Evolutionary conservation across 2,329 filamentous ascomycete species (phyloP).

Genomic region (Celoporthe dispersa): DNA sequence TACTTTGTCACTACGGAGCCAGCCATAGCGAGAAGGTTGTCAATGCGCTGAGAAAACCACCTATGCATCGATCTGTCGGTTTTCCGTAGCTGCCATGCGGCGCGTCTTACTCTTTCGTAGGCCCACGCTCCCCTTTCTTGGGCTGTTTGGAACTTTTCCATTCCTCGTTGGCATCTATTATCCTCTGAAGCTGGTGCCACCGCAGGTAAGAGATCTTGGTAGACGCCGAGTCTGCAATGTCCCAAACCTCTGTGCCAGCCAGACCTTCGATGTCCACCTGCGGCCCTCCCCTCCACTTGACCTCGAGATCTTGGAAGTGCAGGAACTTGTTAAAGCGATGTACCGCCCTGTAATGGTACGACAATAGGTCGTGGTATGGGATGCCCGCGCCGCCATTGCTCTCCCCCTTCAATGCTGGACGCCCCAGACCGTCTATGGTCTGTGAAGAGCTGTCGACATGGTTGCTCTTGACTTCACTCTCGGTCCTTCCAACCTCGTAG

Average conservation of each 20-base stretch:
- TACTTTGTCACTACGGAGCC: no score
- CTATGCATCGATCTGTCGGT: background rate
- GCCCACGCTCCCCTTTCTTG: background rate
- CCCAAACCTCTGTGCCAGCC: background rate
- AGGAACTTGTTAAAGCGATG: background rate
- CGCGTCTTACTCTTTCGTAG: background rate
- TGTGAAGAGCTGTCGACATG: background rate
- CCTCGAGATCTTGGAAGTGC: background rate
- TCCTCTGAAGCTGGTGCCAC: background rate
- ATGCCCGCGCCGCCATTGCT: background rate
- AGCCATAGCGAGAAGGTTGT: no score
- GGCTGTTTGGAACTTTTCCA: background rate
- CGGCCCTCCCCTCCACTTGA: background rate
- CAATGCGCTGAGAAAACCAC: no score
- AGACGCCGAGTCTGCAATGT: background rate
- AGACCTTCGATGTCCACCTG: background rate
- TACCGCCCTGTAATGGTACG: background rate
- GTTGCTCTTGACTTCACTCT: background rate
- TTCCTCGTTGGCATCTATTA: background rate
- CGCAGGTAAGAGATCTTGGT: background rate
- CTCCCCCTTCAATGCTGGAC: background rate
- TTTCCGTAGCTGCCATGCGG: background rate
- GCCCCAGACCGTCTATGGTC: background rate
- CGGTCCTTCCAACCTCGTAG: background rate
- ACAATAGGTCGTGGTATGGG: background rate